These are phyloP conservation scores for Ophiostoma sp. DNA, from an alignment of 2,329 filamentous ascomycete genomes.

Conservation along the genomic window DNA sequence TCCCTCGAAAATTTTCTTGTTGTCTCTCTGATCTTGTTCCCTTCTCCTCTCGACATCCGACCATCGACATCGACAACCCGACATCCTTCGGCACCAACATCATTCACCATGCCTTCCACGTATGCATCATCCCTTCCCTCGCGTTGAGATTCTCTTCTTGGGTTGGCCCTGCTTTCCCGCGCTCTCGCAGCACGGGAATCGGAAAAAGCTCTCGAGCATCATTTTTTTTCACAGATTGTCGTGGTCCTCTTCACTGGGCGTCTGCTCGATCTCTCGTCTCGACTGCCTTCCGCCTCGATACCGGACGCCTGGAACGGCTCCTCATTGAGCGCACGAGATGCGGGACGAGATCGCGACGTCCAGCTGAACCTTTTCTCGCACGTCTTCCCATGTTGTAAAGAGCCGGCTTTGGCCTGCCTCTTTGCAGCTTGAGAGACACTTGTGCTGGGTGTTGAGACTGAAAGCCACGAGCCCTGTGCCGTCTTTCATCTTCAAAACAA, in stretches of 20 bases:
- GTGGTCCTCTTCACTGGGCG: conserved; percentile 72
- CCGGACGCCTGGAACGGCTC: background rate
- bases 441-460: conserved; percentile 71
- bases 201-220: conserved; percentile 15
- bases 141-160: conserved; percentile 1
- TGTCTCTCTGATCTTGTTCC: conserved; percentile 7
- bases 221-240: conserved; percentile 60
- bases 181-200: background rate
- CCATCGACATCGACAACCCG: conserved; percentile 20
- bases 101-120: conserved; percentile 25
- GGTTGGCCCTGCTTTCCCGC: conserved; percentile 4
- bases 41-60: conserved; percentile 9
- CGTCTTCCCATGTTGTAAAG: conserved; percentile 54
- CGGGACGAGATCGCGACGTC: conserved; percentile 37
- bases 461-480: conserved; percentile 42
- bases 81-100: conserved; percentile 16
- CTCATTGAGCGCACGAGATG: background rate
- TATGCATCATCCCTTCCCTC: conserved; percentile 22
- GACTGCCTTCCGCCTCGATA: background rate
- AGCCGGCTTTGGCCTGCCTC: conserved; percentile 18
- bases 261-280: background rate
- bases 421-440: conserved; percentile 28
- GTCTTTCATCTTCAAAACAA: conserved; percentile 70
- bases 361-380: conserved; percentile 70
- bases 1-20: conserved; percentile 15